phyloP scores from a whole-genome alignment of 2,329 filamentous ascomycete genomes.

The Aspergillus intermedius region DNA sequence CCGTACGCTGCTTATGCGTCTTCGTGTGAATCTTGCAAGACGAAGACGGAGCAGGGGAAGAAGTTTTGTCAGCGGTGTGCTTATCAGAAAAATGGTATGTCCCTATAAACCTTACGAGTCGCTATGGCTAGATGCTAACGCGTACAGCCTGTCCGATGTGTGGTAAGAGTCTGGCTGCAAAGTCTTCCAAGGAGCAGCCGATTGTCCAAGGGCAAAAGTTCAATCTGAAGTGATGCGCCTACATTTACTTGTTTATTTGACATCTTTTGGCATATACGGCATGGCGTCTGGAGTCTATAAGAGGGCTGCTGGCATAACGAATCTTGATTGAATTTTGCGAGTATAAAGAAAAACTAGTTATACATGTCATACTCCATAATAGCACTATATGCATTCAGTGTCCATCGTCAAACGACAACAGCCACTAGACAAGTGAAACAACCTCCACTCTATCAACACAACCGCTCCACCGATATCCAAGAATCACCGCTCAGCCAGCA shows the following conservation, averaged over 20 bases:
- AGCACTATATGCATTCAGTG: conserved; percentile 30
- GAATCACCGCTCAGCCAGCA: conserved; percentile 70
- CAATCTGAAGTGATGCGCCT: conserved; percentile 49
- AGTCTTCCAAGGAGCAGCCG: conserved; percentile 43
- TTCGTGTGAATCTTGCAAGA: conserved; percentile 56
- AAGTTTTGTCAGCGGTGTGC: conserved; percentile 58
- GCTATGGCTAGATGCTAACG: conserved; percentile 8
- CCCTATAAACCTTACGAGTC: background rate
- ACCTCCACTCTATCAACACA: conserved; percentile 10
- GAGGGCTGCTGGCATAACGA: background rate
- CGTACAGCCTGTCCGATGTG: conserved; percentile 56
- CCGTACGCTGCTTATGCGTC: conserved; percentile 60
- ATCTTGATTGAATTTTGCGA: background rate
- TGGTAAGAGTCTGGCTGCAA: conserved; percentile 49
- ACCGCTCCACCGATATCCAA: conserved; percentile 1
- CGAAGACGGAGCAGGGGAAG: conserved; percentile 56
- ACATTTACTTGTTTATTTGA: background rate
- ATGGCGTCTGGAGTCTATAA: conserved; percentile 9
- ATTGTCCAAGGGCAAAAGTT: conserved; percentile 57
- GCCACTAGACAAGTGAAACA: background rate
- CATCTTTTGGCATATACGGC: conserved; percentile 1
- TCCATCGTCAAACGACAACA: background rate
- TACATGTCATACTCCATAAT: conserved; percentile 28
- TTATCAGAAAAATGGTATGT: conserved; percentile 55
- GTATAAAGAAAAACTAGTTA: conserved; percentile 26